phyloP scores from a whole-genome alignment of 2,329 filamentous ascomycete genomes.

The Colletotrichum sp. region DNA sequence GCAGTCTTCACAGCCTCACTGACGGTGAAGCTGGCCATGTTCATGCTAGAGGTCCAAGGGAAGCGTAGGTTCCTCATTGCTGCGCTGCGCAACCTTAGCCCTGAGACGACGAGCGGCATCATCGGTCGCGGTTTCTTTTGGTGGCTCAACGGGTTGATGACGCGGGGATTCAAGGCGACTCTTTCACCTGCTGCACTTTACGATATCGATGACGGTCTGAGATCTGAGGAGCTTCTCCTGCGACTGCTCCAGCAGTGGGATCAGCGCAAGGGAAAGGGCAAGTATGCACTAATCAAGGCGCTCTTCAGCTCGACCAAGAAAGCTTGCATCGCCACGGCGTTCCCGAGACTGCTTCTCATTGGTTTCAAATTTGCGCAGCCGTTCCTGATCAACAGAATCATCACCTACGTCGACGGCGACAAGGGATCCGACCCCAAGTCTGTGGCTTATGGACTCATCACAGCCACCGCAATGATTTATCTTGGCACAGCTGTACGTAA shows the following conservation, averaged over 20 bases:
- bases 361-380: constrained; percentile 34
- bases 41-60: constrained; percentile 28
- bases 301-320: constrained; percentile 29
- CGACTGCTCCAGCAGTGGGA: constrained; percentile 27
- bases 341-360: constrained; percentile 31
- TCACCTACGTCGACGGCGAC: constrained; percentile 24
- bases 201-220: constrained; percentile 28
- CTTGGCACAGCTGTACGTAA: constrained; percentile 32
- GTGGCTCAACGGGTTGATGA: constrained; percentile 35
- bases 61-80: background rate
- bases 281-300: constrained; percentile 28
- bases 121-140: constrained; percentile 35
- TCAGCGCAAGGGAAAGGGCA: constrained; percentile 22
- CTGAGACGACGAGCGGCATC: constrained; percentile 25
- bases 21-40: constrained; percentile 27
- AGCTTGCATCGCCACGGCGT: constrained; percentile 33
- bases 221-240: constrained; percentile 29
- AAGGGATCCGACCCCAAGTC: constrained; percentile 22
- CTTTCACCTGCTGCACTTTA: constrained; percentile 23
- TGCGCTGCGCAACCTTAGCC: background rate
- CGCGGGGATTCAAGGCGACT: constrained; percentile 22
- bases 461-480: constrained; percentile 35
- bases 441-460: constrained; percentile 35
- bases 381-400: constrained; percentile 25
- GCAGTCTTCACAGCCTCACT: constrained; percentile 27